Percentiles rank a stretch among this genome's conserved stretches.
Conservation (phyloP, 768 basidiomycete species). For the Neoboletus brunneissimus region DNA sequence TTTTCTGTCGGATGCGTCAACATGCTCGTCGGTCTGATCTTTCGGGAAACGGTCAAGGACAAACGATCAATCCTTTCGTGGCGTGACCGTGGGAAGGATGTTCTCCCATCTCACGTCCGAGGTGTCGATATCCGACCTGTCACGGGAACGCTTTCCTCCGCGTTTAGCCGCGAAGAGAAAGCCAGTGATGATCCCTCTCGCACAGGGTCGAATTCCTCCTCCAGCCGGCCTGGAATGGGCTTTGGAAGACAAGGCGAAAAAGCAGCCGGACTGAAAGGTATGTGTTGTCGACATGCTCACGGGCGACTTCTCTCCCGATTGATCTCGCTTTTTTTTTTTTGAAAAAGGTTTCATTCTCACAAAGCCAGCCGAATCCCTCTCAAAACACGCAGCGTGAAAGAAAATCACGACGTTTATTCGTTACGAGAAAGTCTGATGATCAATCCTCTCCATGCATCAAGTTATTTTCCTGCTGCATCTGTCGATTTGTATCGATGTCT, state of each 20-base stretch:
- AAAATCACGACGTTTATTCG: background rate
- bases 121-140: conserved; percentile 26
- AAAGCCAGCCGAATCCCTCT: conserved; percentile 55
- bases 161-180: conserved; percentile 13
- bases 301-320: background rate
- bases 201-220: conserved; percentile 20
- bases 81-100: conserved; percentile 55
- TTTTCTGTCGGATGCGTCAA: conserved; percentile 83
- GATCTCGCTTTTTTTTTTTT: background rate
- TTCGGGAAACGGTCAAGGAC: conserved; percentile 63
- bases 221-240: conserved; percentile 52
- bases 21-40: conserved; percentile 77
- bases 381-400: conserved; percentile 37
- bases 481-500: background rate
- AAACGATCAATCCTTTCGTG: conserved; percentile 67
- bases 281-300: conserved; percentile 10
- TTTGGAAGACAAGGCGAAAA: conserved; percentile 84
- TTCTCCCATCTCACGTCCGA: conserved; percentile 45
- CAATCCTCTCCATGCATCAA: background rate
- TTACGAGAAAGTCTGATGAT: background rate
- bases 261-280: conserved; percentile 64
- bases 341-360: conserved; percentile 52
- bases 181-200: background rate
- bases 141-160: conserved; percentile 12
- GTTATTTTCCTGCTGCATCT: background rate